Evolutionary conservation across 108 stramenopile species (phyloP).

Genomic region (Epipyxis sp.): DNA sequence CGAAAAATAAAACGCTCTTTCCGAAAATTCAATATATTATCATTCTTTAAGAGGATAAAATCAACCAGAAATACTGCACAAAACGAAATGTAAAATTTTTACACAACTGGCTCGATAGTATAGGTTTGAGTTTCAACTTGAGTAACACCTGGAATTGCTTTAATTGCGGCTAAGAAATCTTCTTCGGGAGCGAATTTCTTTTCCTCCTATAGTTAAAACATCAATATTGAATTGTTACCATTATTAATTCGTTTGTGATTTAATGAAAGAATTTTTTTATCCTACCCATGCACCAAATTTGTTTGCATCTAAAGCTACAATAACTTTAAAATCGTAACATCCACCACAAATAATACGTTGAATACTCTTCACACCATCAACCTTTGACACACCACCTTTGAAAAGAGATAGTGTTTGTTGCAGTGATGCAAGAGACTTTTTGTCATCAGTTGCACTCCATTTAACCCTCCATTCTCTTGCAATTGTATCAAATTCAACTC

Average conservation of each 20-base stretch:
- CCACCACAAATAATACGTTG: not conserved
- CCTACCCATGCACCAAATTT: not conserved
- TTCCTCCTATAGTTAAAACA: conserved; percentile 72
- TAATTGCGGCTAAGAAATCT: conserved; percentile 71
- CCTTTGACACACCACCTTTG: not conserved
- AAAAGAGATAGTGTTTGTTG: not conserved
- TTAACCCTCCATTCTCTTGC: not conserved
- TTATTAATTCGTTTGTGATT: no score
- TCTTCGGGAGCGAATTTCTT: conserved; percentile 67
- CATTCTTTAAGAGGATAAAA: no score
- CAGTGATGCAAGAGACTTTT: not conserved
- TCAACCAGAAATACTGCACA: no score
- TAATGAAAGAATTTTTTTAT: no score
- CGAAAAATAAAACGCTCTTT: no score
- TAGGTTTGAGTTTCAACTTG: conserved; percentile 80
- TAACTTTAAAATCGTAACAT: not conserved
- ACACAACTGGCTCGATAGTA: conserved; percentile 50
- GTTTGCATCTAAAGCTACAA: not conserved
- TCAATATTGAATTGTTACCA: no score
- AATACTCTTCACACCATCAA: not conserved
- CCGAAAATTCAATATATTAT: no score
- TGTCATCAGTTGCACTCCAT: not conserved
- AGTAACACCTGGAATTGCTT: conserved; percentile 75
- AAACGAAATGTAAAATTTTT: no score
- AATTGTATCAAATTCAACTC: no score